These are phyloP conservation scores for Emericellopsis cladophorae DNA, from an alignment of 2,329 filamentous ascomycete genomes.

Conservation along the genomic window DNA sequence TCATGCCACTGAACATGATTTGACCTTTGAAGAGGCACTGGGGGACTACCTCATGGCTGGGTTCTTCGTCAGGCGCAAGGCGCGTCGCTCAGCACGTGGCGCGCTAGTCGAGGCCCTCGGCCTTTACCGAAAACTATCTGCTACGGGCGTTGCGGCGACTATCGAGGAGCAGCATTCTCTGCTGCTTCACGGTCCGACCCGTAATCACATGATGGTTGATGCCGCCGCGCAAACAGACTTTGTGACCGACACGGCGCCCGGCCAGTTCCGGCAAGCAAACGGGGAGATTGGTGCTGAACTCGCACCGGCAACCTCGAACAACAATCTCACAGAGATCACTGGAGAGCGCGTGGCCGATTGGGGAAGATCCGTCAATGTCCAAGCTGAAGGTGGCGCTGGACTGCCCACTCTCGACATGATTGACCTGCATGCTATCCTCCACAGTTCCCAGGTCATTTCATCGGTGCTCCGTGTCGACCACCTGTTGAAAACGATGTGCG, in stretches of 20 bases:
- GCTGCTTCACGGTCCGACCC: slow-evolving; percentile 48
- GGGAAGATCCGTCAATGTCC: slow-evolving; percentile 44
- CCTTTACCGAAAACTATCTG: slow-evolving; percentile 57
- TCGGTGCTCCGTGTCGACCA: slow-evolving; percentile 66
- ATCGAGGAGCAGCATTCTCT: slow-evolving; percentile 57
- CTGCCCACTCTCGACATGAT: slow-evolving; percentile 73
- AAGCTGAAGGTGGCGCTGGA: slow-evolving; percentile 44
- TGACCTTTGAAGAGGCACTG: slow-evolving; percentile 59
- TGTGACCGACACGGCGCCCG: slow-evolving; percentile 39
- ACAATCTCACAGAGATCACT: slow-evolving; percentile 33
- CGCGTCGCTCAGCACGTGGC: slow-evolving; percentile 55
- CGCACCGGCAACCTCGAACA: slow-evolving; percentile 24
- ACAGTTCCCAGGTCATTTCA: slow-evolving; percentile 68
- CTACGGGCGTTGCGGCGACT: slow-evolving; percentile 53
- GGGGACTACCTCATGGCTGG: slow-evolving; percentile 64
- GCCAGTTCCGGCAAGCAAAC: slow-evolving; percentile 31
- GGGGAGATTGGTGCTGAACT: slow-evolving; percentile 30
- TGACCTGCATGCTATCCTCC: slow-evolving; percentile 65
- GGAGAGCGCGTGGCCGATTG: slow-evolving; percentile 51
- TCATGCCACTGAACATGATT: slow-evolving; percentile 54
- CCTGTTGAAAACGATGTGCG: slow-evolving; percentile 67
- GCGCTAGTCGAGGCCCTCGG: slow-evolving; percentile 55
- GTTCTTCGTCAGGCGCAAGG: slow-evolving; percentile 52
- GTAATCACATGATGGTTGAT: slow-evolving; percentile 47
- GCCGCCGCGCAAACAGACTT: slow-evolving; percentile 60